phyloP scores from a whole-genome alignment of 139 green algal species.

The Chlamydomonas eustigma region DNA sequence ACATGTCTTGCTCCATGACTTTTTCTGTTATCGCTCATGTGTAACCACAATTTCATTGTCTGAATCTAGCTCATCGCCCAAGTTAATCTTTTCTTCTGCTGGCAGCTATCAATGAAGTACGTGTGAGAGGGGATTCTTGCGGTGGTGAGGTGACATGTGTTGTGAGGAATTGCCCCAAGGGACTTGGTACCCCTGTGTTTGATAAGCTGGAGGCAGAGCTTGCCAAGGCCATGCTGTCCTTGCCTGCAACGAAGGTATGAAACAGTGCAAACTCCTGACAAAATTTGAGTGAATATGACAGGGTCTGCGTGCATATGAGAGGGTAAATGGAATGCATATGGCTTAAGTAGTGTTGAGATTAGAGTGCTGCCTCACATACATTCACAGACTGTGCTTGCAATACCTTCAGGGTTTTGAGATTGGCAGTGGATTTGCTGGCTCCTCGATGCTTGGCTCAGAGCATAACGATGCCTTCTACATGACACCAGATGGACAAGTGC shows the following conservation, averaged over 20 bases:
- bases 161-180: conserved; percentile 81
- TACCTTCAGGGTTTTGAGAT: conserved; percentile 94
- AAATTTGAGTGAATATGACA: no score
- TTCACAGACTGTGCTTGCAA: no score
- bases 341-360: no score
- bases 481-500: conserved; percentile 43
- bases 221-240: conserved; percentile 89
- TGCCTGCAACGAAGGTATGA: conserved; percentile 90
- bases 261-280: no score
- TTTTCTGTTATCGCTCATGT: no score
- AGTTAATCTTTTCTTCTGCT: background rate
- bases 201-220: conserved; percentile 98
- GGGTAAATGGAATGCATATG: no score
- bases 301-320: no score
- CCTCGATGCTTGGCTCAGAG: conserved; percentile 78
- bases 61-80: no score
- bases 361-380: no score
- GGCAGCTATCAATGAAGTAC: conserved; percentile 92
- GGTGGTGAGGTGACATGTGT: conserved; percentile 97
- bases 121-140: conserved; percentile 87
- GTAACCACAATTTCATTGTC: no score
- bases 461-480: conserved; percentile 98
- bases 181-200: conserved; percentile 87
- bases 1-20: no score
- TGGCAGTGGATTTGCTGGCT: conserved; percentile 86